phyloP scores from a whole-genome alignment of 768 basidiomycete genomes.

The Lyophyllum semitale region DNA sequence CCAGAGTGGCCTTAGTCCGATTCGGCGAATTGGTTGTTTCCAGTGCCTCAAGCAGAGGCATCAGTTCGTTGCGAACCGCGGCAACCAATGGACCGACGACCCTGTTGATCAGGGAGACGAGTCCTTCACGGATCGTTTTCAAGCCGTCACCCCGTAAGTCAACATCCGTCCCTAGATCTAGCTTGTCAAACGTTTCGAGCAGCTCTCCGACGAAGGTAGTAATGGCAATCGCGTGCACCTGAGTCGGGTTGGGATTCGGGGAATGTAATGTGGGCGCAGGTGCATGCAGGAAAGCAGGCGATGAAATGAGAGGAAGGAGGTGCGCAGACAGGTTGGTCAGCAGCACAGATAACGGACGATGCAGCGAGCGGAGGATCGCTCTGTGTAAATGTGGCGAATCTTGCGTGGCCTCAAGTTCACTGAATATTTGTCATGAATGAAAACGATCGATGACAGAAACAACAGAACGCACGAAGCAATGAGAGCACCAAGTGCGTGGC shows the following conservation, averaged over 20 bases:
- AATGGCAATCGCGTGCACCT: conserved; percentile 70
- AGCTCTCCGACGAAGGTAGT: conserved; percentile 75
- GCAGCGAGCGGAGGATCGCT: conserved; percentile 72
- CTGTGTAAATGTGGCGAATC: conserved; percentile 66
- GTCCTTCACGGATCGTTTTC: conserved; percentile 66
- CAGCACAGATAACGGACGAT: conserved; percentile 76
- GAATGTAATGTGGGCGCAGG: conserved; percentile 50
- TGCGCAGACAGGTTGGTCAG: conserved; percentile 69
- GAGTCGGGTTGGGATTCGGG: conserved; percentile 62
- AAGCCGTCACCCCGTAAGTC: conserved; percentile 70
- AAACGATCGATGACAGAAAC: conserved; percentile 8
- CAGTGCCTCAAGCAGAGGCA: conserved; percentile 62
- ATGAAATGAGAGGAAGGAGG: conserved; percentile 66
- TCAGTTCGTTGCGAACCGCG: conserved; percentile 61
- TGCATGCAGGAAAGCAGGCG: conserved; percentile 58
- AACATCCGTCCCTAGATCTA: conserved; percentile 60
- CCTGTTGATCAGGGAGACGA: conserved; percentile 67
- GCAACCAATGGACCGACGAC: conserved; percentile 65
- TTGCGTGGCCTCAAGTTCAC: conserved; percentile 67
- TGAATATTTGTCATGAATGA: conserved; percentile 29
- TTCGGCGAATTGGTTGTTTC: conserved; percentile 43
- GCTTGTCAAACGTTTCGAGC: conserved; percentile 67
- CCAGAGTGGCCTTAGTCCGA: conserved; percentile 29
- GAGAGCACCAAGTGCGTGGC: conserved; percentile 62
- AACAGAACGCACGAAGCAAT: conserved; percentile 64